phyloP scores from a whole-genome alignment of 2,329 filamentous ascomycete species.

The Phyllosticta citribraziliensis region DNA sequence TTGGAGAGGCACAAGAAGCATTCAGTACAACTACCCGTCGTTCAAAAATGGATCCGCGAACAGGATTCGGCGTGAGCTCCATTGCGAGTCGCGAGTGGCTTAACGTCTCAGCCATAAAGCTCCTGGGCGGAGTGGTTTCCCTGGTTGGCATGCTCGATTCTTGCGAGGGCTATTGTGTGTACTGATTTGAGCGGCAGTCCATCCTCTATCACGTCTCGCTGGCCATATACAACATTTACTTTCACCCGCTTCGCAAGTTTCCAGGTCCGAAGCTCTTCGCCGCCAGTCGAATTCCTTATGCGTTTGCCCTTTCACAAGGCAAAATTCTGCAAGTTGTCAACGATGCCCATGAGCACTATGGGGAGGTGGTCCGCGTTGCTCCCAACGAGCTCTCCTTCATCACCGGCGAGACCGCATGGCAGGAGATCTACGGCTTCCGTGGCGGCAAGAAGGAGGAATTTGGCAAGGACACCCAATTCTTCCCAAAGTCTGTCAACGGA shows the following conservation, averaged over 20 bases:
- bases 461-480: constrained; percentile 23
- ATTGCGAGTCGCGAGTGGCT: neutral
- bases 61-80: neutral
- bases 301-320: constrained; percentile 19
- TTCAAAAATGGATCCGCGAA: neutral
- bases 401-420: constrained; percentile 32
- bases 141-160: neutral
- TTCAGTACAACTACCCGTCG: neutral
- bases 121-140: constrained; percentile 1
- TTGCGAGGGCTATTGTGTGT: too few species aligned
- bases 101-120: neutral
- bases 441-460: constrained; percentile 15
- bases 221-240: constrained; percentile 30
- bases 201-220: constrained; percentile 13
- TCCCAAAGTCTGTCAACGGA: constrained; percentile 21
- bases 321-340: constrained; percentile 17
- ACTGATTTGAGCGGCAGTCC: neutral
- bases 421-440: constrained; percentile 25
- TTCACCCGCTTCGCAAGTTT: constrained; percentile 34
- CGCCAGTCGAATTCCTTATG: constrained; percentile 24
- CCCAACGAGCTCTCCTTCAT: constrained; percentile 36
- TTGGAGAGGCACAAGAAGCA: too few species aligned
- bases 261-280: constrained; percentile 32
- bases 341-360: constrained; percentile 30
- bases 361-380: constrained; percentile 32